phyloP scores from a whole-genome alignment of 306 rosid species.

The Cyamopsis tetragonoloba region DNA sequence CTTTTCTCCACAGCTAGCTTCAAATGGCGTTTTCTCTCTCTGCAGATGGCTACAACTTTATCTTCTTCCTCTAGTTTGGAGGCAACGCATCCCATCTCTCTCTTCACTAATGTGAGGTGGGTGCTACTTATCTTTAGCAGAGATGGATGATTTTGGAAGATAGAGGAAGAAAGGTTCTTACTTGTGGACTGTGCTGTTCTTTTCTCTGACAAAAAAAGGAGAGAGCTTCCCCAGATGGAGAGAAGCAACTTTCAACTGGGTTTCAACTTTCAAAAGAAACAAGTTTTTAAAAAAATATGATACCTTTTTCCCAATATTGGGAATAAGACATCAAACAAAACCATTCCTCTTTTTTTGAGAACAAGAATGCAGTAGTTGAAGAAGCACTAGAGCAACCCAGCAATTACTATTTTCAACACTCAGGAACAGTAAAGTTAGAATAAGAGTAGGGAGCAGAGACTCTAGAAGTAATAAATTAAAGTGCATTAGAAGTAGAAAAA shows the following conservation, averaged over 20 bases:
- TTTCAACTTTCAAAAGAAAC: constrained; percentile 32
- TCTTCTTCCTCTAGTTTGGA: constrained; percentile 95
- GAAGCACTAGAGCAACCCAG: constrained; percentile 28
- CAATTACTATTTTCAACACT: constrained; percentile 31
- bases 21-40: constrained; percentile 75
- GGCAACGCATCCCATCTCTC: constrained; percentile 82
- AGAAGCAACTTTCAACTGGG: constrained; percentile 31
- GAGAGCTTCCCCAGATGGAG: constrained; percentile 36
- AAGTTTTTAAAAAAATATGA: constrained; percentile 27
- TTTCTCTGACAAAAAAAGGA: constrained; percentile 46
- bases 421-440: constrained; percentile 13
- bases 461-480: too few relatives aligned
- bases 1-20: constrained; percentile 86
- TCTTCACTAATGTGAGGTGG: not conserved
- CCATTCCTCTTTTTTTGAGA: constrained; percentile 32
- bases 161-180: constrained; percentile 37
- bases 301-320: constrained; percentile 25
- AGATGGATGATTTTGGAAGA: constrained; percentile 26
- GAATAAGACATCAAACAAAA: constrained; percentile 40
- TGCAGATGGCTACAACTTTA: constrained; percentile 71
- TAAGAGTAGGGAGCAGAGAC: too few relatives aligned
- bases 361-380: constrained; percentile 17
- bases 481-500: too few relatives aligned
- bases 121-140: constrained; percentile 14
- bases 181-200: constrained; percentile 42